phyloP scores from a whole-genome alignment of 164 flowering plant species.

The Vitis riparia region DNA sequence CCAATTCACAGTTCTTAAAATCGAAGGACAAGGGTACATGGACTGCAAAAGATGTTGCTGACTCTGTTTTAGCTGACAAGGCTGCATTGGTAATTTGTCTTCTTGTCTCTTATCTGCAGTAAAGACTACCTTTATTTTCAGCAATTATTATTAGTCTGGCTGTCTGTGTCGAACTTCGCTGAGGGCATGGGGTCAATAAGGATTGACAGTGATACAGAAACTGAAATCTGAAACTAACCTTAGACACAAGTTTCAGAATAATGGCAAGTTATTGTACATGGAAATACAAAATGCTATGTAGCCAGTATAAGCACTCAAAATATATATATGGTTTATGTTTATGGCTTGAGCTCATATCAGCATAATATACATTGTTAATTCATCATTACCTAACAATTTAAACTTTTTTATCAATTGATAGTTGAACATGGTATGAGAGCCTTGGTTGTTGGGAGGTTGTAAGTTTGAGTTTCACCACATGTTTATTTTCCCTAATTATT shows the following conservation, averaged over 20 bases:
- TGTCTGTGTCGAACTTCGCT: not conserved
- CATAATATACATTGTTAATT: too few species aligned
- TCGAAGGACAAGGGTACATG: constrained; percentile 76
- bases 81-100: constrained; percentile 57
- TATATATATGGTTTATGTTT: not conserved
- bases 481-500: too few species aligned
- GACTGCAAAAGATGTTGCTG: constrained; percentile 92
- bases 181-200: too few species aligned
- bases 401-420: too few species aligned
- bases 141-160: not conserved
- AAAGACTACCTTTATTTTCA: not conserved
- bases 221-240: not conserved
- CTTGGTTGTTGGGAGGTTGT: too few species aligned
- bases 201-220: not conserved
- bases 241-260: not conserved
- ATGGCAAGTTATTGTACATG: not conserved
- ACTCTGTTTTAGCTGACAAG: constrained; percentile 89
- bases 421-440: too few species aligned
- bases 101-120: not conserved
- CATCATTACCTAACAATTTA: too few species aligned
- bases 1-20: constrained; percentile 65
- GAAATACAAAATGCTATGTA: not conserved
- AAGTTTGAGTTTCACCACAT: too few species aligned
- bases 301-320: not conserved
- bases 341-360: too few species aligned